Evolutionary conservation across 2,329 filamentous ascomycete species (phyloP).

Genomic region (Alternaria sp.): DNA sequence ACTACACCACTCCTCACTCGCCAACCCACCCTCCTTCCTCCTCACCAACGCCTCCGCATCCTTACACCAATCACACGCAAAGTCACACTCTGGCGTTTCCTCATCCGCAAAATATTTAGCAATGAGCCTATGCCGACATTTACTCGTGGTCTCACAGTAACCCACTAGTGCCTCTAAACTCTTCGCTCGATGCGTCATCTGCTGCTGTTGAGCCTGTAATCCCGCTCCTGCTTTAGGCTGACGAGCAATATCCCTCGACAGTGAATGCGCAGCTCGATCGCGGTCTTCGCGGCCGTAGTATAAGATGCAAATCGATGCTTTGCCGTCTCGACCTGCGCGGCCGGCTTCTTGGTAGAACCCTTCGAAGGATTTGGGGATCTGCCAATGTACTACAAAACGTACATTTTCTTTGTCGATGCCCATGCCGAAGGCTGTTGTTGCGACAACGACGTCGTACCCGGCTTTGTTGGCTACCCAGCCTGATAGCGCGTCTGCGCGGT

Average conservation of each 20-base stretch:
- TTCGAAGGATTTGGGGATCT: constrained; percentile 90
- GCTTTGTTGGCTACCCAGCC: constrained; percentile 75
- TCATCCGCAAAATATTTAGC: constrained; percentile 47
- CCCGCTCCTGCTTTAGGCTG: constrained; percentile 54
- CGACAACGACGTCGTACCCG: constrained; percentile 90
- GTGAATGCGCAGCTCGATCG: constrained; percentile 68
- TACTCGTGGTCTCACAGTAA: constrained; percentile 79
- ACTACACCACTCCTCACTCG: constrained; percentile 57
- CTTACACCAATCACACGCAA: constrained; percentile 59
- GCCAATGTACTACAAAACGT: constrained; percentile 94
- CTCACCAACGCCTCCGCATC: constrained; percentile 50
- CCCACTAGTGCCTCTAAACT: constrained; percentile 66
- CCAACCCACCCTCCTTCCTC: constrained; percentile 53
- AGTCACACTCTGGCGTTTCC: constrained; percentile 50
- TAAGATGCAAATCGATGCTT: constrained; percentile 83
- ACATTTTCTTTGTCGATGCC: constrained; percentile 96
- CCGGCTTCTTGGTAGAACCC: constrained; percentile 97
- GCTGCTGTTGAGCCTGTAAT: constrained; percentile 42
- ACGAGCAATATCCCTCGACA: constrained; percentile 56
- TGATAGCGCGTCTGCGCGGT: constrained; percentile 73
- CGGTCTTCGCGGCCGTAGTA: constrained; percentile 91
- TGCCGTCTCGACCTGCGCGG: constrained; percentile 86
- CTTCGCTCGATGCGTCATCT: constrained; percentile 50
- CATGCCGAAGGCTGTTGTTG: constrained; percentile 97
- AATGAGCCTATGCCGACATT: constrained; percentile 69